phyloP scores from a whole-genome alignment of 169 alveolate genomes.

The Babesia microti region DNA sequence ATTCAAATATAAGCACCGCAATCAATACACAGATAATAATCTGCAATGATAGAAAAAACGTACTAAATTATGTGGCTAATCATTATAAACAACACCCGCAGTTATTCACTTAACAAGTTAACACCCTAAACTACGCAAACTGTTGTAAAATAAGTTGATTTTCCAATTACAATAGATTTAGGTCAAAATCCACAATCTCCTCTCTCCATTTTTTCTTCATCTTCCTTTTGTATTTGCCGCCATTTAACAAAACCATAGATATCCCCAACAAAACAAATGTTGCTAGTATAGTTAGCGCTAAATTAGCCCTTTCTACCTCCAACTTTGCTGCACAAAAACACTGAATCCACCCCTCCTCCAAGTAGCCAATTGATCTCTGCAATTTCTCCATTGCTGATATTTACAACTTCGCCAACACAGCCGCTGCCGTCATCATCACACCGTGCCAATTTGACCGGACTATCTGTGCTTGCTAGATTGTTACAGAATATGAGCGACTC shows the following conservation, averaged over 20 bases:
- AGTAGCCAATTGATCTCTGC: slow-evolving; percentile 45
- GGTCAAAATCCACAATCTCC: too few species aligned
- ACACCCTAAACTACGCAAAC: too few species aligned
- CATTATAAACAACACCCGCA: neutral
- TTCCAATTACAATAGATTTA: too few species aligned
- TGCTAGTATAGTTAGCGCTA: too few species aligned
- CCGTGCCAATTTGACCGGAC: slow-evolving; percentile 26
- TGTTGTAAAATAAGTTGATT: too few species aligned
- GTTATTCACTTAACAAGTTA: too few species aligned
- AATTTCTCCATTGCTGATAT: slow-evolving; percentile 8
- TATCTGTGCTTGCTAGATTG: slow-evolving; percentile 11
- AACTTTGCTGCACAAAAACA: neutral
- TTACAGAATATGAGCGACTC: slow-evolving; percentile 21
- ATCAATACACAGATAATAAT: too few species aligned
- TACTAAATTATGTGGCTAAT: neutral
- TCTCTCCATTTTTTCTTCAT: too few species aligned
- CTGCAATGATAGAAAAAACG: neutral
- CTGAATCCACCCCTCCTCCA: slow-evolving; percentile 33
- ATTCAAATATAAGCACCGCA: too few species aligned
- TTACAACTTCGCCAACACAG: neutral
- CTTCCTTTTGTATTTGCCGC: too few species aligned
- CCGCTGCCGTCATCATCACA: slow-evolving; percentile 17
- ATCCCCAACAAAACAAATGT: too few species aligned
- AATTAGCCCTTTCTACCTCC: slow-evolving; percentile 1
- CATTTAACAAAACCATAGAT: too few species aligned